Conservation (phyloP, 1,139 yeast species). For the Sugiyamaella japonica region DNA sequence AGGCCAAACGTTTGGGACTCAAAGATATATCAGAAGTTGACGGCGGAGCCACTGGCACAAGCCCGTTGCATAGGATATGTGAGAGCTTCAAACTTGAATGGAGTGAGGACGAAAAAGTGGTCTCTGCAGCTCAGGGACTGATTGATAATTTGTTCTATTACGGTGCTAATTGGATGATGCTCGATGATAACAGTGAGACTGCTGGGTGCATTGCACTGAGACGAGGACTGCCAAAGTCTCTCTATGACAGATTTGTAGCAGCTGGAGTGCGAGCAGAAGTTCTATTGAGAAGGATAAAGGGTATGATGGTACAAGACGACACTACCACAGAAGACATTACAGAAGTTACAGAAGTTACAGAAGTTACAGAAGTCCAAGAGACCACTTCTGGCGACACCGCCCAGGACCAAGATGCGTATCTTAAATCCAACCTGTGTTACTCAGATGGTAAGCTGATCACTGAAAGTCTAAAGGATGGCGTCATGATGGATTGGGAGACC, state of each 20-base stretch:
- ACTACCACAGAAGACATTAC: background rate
- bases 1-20: conserved; percentile 18
- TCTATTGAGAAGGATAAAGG: conserved; percentile 66
- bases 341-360: conserved; percentile 23
- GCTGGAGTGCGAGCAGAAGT: conserved; percentile 94
- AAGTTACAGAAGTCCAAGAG: conserved; percentile 23
- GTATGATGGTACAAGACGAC: conserved; percentile 46
- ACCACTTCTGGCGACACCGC: conserved; percentile 33
- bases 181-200: conserved; percentile 65
- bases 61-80: conserved; percentile 71
- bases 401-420: conserved; percentile 58
- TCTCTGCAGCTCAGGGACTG: conserved; percentile 51
- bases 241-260: conserved; percentile 60
- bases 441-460: conserved; percentile 72
- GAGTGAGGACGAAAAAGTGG: conserved; percentile 44
- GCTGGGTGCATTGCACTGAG: conserved; percentile 64
- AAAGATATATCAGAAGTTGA: conserved; percentile 35
- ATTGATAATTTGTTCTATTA: conserved; percentile 68
- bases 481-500: conserved; percentile 97
- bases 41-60: conserved; percentile 53
- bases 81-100: conserved; percentile 33
- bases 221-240: conserved; percentile 30
- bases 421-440: conserved; percentile 67
- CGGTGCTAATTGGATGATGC: conserved; percentile 85
- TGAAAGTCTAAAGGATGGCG: conserved; percentile 75